These are phyloP conservation scores for Psilocybe tampanensis DNA, from an alignment of 768 basidiomycete species.

Conservation along the genomic window DNA sequence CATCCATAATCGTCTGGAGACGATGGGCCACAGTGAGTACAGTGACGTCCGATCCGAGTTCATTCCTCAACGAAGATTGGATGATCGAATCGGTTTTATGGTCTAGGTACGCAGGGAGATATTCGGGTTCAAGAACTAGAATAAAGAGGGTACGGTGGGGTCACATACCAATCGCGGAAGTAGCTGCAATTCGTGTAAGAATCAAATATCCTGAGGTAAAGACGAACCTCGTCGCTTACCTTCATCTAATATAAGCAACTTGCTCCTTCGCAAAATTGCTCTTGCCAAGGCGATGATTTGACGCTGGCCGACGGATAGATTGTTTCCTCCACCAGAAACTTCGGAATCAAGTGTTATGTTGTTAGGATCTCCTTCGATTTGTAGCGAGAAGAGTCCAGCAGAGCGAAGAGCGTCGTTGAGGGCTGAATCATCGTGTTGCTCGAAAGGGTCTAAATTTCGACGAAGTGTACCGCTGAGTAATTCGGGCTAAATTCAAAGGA, in stretches of 20 bases:
- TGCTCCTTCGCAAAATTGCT: constrained; percentile 59
- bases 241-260: constrained; percentile 56
- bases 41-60: constrained; percentile 60
- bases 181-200: constrained; percentile 26
- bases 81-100: constrained; percentile 68
- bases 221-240: too few species aligned
- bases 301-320: constrained; percentile 75
- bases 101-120: constrained; percentile 32
- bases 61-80: constrained; percentile 65
- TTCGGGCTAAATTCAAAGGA: constrained; percentile 28
- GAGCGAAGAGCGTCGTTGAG: constrained; percentile 42
- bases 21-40: constrained; percentile 70
- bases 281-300: constrained; percentile 70
- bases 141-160: too few species aligned
- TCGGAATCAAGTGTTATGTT: constrained; percentile 26
- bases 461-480: constrained; percentile 61
- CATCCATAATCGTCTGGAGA: constrained; percentile 65
- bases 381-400: constrained; percentile 38
- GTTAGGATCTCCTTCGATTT: constrained; percentile 45
- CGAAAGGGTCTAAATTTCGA: constrained; percentile 69
- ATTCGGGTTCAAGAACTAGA: constrained; percentile 19
- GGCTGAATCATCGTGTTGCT: constrained; percentile 51
- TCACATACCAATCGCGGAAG: constrained; percentile 48
- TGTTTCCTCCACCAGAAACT: constrained; percentile 57
- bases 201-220: too few species aligned